Evolutionary conservation across 345 rosid genomes (phyloP).

Genomic region (Populus tremula): DNA sequence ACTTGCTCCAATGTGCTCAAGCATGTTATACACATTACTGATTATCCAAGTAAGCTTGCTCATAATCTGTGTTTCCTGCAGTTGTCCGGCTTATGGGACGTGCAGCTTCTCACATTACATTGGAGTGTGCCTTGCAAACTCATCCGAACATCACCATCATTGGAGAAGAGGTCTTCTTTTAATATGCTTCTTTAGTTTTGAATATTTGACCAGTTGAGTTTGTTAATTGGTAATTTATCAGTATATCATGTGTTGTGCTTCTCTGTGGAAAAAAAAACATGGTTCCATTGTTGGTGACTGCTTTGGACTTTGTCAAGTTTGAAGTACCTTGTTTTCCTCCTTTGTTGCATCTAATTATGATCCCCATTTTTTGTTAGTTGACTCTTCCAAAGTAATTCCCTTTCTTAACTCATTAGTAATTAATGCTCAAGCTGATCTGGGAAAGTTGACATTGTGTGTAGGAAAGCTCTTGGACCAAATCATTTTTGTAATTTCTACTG

Average conservation of each 20-base stretch:
- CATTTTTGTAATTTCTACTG: no score
- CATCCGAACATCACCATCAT: constrained; percentile 91
- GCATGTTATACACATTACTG: neutral
- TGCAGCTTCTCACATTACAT: constrained; percentile 95
- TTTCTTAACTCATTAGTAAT: neutral
- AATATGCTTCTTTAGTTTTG: neutral
- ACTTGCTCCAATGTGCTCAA: neutral
- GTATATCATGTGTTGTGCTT: no score
- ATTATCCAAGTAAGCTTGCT: neutral
- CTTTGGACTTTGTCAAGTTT: neutral
- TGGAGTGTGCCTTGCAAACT: constrained; percentile 96
- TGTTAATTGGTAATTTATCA: neutral
- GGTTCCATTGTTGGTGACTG: neutral
- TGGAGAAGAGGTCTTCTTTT: constrained; percentile 79
- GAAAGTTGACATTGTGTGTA: neutral
- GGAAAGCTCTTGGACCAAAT: neutral
- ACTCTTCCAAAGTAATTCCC: neutral
- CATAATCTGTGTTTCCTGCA: constrained; percentile 29
- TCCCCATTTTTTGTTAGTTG: neutral
- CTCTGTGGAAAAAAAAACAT: neutral
- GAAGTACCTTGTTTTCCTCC: neutral
- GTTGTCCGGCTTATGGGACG: constrained; percentile 99
- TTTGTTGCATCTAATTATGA: neutral
- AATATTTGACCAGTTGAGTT: neutral
- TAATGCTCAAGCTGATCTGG: neutral